A percentile compares a stretch with the other conserved stretches of the same genome.
Evolutionary conservation across 2,329 filamentous ascomycete genomes (phyloP).

Genomic region (Dothideomycetidae sp.): DNA sequence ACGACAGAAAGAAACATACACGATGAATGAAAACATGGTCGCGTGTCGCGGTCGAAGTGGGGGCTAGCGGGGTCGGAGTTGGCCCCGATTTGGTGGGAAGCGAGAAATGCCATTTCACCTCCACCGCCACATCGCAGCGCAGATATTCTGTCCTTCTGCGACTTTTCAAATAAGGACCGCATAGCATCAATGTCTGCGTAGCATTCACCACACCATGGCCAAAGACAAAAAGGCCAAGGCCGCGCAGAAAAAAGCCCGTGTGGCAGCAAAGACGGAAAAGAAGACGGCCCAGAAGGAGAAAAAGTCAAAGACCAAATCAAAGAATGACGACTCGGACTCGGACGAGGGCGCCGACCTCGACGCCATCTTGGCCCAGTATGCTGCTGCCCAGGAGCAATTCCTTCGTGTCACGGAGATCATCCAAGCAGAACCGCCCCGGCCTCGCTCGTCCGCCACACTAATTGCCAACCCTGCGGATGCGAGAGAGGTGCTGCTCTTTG

Average conservation of each 20-base stretch:
- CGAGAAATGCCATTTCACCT: too few relatives aligned
- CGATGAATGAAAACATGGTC: too few relatives aligned
- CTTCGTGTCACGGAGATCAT: conserved; percentile 79
- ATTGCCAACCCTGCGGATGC: conserved; percentile 73
- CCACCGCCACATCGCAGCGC: too few relatives aligned
- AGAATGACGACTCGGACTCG: conserved; percentile 63
- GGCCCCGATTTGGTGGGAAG: too few relatives aligned
- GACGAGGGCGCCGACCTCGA: conserved; percentile 88
- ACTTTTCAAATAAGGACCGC: too few relatives aligned
- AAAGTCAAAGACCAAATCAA: conserved; percentile 68
- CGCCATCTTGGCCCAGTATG: conserved; percentile 82
- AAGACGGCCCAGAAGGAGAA: conserved; percentile 65
- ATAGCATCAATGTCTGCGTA: not conserved
- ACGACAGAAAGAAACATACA: too few relatives aligned
- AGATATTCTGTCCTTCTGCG: too few relatives aligned
- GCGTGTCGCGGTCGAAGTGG: too few relatives aligned
- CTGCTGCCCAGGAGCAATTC: conserved; percentile 80
- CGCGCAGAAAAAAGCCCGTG: conserved; percentile 29
- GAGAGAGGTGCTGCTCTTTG: conserved; percentile 82
- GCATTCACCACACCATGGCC: conserved; percentile 31
- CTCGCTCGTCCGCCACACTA: conserved; percentile 66
- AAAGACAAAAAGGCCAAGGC: conserved; percentile 45
- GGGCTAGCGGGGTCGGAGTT: too few relatives aligned
- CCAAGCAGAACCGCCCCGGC: conserved; percentile 51
- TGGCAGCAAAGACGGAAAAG: conserved; percentile 38